These are phyloP conservation scores for Xylaria acuta DNA, from an alignment of 495 filamentous ascomycete genomes.

Conservation along the genomic window DNA sequence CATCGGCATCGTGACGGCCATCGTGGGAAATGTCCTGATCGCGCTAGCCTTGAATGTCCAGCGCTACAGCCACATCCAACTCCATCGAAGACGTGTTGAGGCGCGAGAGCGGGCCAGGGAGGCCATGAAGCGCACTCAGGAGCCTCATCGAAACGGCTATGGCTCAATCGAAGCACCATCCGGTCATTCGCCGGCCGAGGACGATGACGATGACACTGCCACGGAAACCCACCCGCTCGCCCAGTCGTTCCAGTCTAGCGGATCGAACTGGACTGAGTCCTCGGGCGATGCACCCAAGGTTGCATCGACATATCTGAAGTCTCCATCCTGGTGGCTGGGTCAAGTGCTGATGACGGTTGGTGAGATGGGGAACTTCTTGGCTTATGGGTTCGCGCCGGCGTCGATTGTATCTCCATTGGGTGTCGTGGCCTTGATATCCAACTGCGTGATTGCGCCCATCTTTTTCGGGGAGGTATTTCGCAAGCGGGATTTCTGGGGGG, in stretches of 20 bases:
- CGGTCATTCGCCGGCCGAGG: conserved; percentile 28
- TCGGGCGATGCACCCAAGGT: conserved; percentile 46
- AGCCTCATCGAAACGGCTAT: conserved; percentile 40
- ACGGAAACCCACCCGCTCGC: conserved; percentile 58
- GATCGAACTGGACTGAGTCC: conserved; percentile 45
- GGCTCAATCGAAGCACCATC: conserved; percentile 28
- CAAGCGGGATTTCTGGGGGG: conserved; percentile 84
- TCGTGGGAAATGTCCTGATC: conserved; percentile 90
- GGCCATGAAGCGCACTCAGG: conserved; percentile 42
- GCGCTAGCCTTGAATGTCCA: conserved; percentile 96
- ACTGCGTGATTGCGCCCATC: conserved; percentile 93
- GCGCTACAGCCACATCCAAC: conserved; percentile 88
- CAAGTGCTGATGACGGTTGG: conserved; percentile 91
- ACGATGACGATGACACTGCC: conserved; percentile 37
- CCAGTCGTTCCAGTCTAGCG: conserved; percentile 51
- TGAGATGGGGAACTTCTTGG: conserved; percentile 94
- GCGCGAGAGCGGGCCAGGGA: conserved; percentile 60
- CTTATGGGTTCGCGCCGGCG: conserved; percentile 97
- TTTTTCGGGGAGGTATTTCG: conserved; percentile 91
- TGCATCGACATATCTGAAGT: conserved; percentile 71
- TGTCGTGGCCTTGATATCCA: conserved; percentile 92
- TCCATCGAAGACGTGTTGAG: conserved; percentile 54
- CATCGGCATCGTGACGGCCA: conserved; percentile 92
- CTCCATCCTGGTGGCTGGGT: conserved; percentile 95
- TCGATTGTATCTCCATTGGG: conserved; percentile 97